Evolutionary conservation across 345 rosid species (phyloP).

Genomic region (Barbarea vulgaris): DNA sequence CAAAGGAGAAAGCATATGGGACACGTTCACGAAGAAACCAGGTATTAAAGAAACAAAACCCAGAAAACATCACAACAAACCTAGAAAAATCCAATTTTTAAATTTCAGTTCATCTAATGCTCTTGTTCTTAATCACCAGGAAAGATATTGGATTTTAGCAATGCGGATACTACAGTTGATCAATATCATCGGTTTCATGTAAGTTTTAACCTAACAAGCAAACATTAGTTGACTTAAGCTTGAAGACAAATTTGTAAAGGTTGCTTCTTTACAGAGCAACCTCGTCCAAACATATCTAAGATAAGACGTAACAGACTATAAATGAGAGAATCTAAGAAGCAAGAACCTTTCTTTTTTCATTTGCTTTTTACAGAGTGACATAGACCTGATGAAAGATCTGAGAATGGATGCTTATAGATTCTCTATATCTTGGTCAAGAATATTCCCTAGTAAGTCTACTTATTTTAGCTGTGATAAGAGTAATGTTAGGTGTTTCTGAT

Average conservation of each 20-base stretch:
- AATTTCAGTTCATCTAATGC: neutral
- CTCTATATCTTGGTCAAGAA: conserved; percentile 94
- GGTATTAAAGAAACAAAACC: conserved; percentile 44
- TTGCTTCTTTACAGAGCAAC: conserved; percentile 39
- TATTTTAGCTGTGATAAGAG: neutral
- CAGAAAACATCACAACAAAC: no score
- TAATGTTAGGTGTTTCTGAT: neutral
- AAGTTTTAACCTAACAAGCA: conserved; percentile 10
- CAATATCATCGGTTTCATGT: conserved; percentile 87
- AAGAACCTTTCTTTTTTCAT: conserved; percentile 19
- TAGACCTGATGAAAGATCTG: conserved; percentile 83
- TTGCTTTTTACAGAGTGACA: conserved; percentile 58
- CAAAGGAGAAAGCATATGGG: conserved; percentile 91
- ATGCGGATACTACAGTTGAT: conserved; percentile 91
- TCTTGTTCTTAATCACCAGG: conserved; percentile 47
- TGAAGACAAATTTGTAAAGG: conserved; percentile 16
- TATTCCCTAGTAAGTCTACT: conserved; percentile 68
- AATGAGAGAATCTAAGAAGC: conserved; percentile 26
- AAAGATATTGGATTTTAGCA: conserved; percentile 90
- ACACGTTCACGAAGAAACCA: conserved; percentile 74
- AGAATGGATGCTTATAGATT: conserved; percentile 93
- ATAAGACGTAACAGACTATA: conserved; percentile 22
- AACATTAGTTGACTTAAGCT: conserved; percentile 26
- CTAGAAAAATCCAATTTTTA: neutral
- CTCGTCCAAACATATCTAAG: conserved; percentile 25